phyloP scores from a whole-genome alignment of 179 eudicot genomes.

The Silene coronaria region DNA sequence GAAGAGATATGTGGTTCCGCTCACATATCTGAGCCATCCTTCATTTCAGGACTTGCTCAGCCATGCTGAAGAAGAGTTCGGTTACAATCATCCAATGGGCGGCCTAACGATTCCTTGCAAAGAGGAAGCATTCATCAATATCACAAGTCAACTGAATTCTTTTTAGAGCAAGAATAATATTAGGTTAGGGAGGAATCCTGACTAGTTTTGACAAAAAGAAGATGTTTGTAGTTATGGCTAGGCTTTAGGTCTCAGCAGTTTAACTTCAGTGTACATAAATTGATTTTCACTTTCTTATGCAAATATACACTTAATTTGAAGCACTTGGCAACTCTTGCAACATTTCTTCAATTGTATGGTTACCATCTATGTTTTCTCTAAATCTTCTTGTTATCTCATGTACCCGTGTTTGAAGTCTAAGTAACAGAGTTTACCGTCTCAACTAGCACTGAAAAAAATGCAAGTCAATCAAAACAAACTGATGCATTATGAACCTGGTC shows the following conservation, averaged over 20 bases:
- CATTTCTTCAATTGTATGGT: neutral
- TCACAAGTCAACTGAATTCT: conserved; percentile 22
- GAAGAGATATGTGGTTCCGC: conserved; percentile 27
- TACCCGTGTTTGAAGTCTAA: neutral
- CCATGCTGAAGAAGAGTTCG: neutral
- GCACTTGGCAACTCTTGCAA: neutral
- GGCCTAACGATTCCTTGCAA: neutral
- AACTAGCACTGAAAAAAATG: neutral
- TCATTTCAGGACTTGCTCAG: neutral
- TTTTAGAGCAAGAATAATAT: neutral
- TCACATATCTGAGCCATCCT: neutral
- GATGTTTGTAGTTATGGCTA: neutral
- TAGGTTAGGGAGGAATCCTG: too few species aligned
- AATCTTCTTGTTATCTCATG: too few species aligned
- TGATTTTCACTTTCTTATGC: neutral
- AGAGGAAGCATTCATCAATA: neutral
- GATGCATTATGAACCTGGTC: neutral
- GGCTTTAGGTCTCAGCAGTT: conserved; percentile 5
- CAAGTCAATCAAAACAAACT: neutral
- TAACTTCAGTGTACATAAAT: conserved; percentile 3
- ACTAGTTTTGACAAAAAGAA: neutral
- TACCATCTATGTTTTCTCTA: too few species aligned
- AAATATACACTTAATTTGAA: neutral
- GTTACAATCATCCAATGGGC: neutral
- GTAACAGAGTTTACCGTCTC: neutral